Evolutionary conservation across 2,329 filamentous ascomycete genomes (phyloP).

Genomic region (Sporothrix luriei): DNA sequence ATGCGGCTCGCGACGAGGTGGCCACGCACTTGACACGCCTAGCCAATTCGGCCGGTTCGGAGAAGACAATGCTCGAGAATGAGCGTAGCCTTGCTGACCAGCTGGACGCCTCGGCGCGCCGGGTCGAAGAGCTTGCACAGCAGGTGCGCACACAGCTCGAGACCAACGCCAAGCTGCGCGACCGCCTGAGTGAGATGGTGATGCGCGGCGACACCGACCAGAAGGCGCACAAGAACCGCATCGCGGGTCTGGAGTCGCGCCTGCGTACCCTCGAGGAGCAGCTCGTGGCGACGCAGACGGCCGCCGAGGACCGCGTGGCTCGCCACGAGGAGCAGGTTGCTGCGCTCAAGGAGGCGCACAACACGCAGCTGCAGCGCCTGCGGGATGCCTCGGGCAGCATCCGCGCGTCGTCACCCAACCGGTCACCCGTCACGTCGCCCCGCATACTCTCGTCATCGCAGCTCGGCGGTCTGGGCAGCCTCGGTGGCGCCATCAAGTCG

Average conservation of each 20-base stretch:
- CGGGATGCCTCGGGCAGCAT: slow-evolving; percentile 50
- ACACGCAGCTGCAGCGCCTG: slow-evolving; percentile 73
- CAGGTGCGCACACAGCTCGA: slow-evolving; percentile 80
- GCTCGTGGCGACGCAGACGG: slow-evolving; percentile 77
- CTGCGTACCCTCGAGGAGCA: slow-evolving; percentile 83
- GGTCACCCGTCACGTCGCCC: slow-evolving; percentile 47
- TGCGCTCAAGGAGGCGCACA: slow-evolving; percentile 74
- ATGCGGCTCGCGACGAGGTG: slow-evolving; percentile 69
- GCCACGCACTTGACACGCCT: slow-evolving; percentile 64
- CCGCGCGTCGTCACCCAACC: slow-evolving; percentile 30
- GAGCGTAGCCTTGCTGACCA: slow-evolving; percentile 69
- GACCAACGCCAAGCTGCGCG: slow-evolving; percentile 74
- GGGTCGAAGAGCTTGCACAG: slow-evolving; percentile 72
- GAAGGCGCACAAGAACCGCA: slow-evolving; percentile 74
- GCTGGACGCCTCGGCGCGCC: slow-evolving; percentile 70
- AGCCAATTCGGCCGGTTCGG: slow-evolving; percentile 58
- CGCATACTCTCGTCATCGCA: slow-evolving; percentile 48
- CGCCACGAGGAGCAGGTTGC: slow-evolving; percentile 85
- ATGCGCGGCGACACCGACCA: slow-evolving; percentile 82
- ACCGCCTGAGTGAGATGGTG: slow-evolving; percentile 77
- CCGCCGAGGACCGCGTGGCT: slow-evolving; percentile 79
- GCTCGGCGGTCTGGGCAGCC: slow-evolving; percentile 10
- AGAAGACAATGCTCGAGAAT: slow-evolving; percentile 59
- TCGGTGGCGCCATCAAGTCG: slow-evolving; percentile 51
- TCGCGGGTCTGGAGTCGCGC: slow-evolving; percentile 78